Evolutionary conservation across 305 asterid species (phyloP), one percentile per base, ranked within the genome.

Genomic region (Solanum hybrid): DNA sequence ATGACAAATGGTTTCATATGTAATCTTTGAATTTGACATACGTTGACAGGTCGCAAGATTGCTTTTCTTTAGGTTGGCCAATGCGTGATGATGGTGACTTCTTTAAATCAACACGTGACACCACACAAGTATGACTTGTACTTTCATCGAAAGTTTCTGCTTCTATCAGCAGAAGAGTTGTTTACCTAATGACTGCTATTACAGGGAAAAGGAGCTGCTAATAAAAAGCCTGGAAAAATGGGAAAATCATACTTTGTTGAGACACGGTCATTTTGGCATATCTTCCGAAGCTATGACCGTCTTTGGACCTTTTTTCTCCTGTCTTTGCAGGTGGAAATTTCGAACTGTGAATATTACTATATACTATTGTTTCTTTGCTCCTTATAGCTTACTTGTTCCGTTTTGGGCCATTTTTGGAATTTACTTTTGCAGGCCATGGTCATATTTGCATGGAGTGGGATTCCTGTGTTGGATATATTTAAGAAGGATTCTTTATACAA

Each of bases 11-110:
- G 76, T 91, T 57, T 51, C 89, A 86, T 29, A 83, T 64, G 85
- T 39, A 75, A 64, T 24, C 71, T 24, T 9, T 31, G 67, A 88
- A 92, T 87, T 88, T 91, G 91, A 85, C 69, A 75, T 91, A 91
- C 88, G 85, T 86, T 80, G 90, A 92, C 90, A 98, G 99, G 99
- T 94, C 99, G 67, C 86, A 97, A 3, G 98, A 96, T 90, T 98
- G 99, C 97, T 98, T 98, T 94, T 91, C 92, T 46, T 92, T 97
- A 96, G 99, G 99, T 88, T 98, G 99, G 99, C 99, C 99, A 57
- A 97, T 98, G 98, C 95, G 98, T 77, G 99, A 95, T 91, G 99
- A 97, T 92, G 98, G 96, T 86, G 98, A 98, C 81, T 96, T 98
- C 94, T 98, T 98, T 92, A 97, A 96, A 92, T 94, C 99, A 89